phyloP scores from a whole-genome alignment of 163 green algal genomes.

The Chlamydomonas reinhardtii region DNA sequence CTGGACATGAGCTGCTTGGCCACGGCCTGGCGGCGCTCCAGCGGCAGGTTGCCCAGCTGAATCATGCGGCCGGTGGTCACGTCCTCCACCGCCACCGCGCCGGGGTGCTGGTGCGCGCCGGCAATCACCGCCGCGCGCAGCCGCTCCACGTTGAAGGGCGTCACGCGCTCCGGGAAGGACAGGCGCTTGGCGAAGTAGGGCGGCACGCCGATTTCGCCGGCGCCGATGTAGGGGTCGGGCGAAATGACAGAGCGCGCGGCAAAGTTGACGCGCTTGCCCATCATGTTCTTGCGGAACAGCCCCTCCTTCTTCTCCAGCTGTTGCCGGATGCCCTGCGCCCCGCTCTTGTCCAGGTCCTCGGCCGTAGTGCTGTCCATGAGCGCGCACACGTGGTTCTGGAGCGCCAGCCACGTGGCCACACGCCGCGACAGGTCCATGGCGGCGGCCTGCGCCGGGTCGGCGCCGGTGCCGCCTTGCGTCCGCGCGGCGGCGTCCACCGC shows the following conservation, averaged over 20 bases:
- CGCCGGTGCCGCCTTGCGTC: conserved; percentile 19
- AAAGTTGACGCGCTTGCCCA: conserved; percentile 99
- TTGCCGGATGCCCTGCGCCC: conserved; percentile 86
- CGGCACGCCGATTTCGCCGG: conserved; percentile 93
- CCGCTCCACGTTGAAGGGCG: conserved; percentile 89
- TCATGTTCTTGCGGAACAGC: conserved; percentile 99
- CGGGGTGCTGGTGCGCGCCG: conserved; percentile 87
- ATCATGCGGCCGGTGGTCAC: conserved; percentile 75
- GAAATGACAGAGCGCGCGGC: conserved; percentile 97
- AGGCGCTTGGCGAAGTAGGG: conserved; percentile 97
- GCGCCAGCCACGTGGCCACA: conserved; percentile 81
- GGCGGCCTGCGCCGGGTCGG: conserved; percentile 32
- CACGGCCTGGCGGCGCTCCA: conserved; percentile 76
- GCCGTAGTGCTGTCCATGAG: conserved; percentile 88
- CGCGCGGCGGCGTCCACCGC: conserved; percentile 2
- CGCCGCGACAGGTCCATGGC: conserved; percentile 61
- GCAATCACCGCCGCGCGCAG: conserved; percentile 87
- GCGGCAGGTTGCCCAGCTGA: conserved; percentile 63
- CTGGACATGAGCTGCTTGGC: conserved; percentile 81
- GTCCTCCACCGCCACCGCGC: conserved; percentile 95
- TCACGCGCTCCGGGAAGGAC: conserved; percentile 95
- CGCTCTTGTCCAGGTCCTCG: conserved; percentile 10
- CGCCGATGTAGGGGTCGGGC: conserved; percentile 94
- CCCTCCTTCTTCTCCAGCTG: conserved; percentile 99
- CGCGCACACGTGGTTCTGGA: conserved; percentile 90